Evolutionary conservation across 805 yeast genomes (phyloP).

Genomic region (Lachancea kluyveri): DNA sequence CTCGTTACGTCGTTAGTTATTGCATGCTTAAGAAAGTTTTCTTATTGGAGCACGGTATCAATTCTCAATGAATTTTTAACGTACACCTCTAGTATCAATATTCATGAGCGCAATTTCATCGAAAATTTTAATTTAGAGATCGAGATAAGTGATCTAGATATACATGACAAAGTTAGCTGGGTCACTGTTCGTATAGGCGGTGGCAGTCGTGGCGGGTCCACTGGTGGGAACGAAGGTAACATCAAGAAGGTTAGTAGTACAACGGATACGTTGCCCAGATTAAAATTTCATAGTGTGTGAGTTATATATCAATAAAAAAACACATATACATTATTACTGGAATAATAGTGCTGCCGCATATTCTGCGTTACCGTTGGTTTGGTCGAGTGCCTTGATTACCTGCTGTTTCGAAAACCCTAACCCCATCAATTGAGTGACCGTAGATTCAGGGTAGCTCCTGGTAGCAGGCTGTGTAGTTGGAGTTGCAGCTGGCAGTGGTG

Average conservation of each 20-base stretch:
- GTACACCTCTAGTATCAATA: constrained; percentile 69
- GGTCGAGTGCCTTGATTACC: constrained; percentile 57
- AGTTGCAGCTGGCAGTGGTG: constrained; percentile 5
- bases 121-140: constrained; percentile 70
- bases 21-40: constrained; percentile 78
- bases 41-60: constrained; percentile 85
- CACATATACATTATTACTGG: constrained; percentile 13
- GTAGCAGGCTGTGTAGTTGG: constrained; percentile 3
- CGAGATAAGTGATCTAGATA: constrained; percentile 37
- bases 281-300: constrained; percentile 23
- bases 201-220: constrained; percentile 4
- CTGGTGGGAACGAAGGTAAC: constrained; percentile 4
- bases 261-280: constrained; percentile 19
- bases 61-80: constrained; percentile 79
- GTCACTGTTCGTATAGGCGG: constrained; percentile 21
- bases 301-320: background rate
- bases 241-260: constrained; percentile 16
- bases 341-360: constrained; percentile 79
- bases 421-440: constrained; percentile 43
- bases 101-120: constrained; percentile 77
- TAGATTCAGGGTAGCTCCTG: constrained; percentile 29
- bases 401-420: constrained; percentile 68
- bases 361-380: constrained; percentile 74
- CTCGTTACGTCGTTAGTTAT: constrained; percentile 77
- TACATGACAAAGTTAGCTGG: constrained; percentile 31